These are phyloP conservation scores for Limnanthes douglasii DNA, from an alignment of 345 rosid genomes.

Conservation along the genomic window DNA sequence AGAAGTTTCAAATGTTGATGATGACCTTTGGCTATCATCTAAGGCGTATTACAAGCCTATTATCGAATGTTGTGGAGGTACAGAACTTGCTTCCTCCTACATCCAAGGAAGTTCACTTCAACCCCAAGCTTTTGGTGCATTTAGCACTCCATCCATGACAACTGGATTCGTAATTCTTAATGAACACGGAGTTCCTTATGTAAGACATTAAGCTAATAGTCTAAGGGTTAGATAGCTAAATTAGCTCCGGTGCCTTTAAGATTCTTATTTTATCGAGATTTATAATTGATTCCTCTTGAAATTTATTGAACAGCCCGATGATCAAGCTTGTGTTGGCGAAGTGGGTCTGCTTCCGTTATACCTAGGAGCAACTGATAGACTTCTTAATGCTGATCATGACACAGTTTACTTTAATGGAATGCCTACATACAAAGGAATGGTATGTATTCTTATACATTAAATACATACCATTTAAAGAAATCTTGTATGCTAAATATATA, in stretches of 20 bases:
- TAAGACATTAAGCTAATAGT: slow-evolving; percentile 16
- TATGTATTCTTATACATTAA: slow-evolving; percentile 10
- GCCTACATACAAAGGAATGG: slow-evolving; percentile 62
- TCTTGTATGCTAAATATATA: neutral
- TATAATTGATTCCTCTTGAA: slow-evolving; percentile 5
- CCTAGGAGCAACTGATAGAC: slow-evolving; percentile 63
- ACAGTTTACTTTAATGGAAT: slow-evolving; percentile 72
- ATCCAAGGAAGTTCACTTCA: slow-evolving; percentile 51
- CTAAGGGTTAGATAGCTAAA: no score
- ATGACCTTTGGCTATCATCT: slow-evolving; percentile 93
- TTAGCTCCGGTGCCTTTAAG: no score
- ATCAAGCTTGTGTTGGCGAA: slow-evolving; percentile 70
- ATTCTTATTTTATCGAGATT: neutral
- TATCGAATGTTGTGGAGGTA: slow-evolving; percentile 81
- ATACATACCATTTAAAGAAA: slow-evolving; percentile 1
- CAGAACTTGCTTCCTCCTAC: slow-evolving; percentile 74
- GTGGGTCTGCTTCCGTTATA: slow-evolving; percentile 57
- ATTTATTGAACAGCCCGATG: slow-evolving; percentile 41
- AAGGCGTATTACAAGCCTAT: slow-evolving; percentile 59
- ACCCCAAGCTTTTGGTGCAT: slow-evolving; percentile 88
- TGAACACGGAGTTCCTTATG: slow-evolving; percentile 51
- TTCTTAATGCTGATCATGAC: slow-evolving; percentile 72
- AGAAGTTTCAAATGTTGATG: slow-evolving; percentile 78
- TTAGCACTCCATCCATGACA: slow-evolving; percentile 64
- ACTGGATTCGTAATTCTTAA: slow-evolving; percentile 64